These are phyloP conservation scores for Hondaea fermentalgiana DNA, from an alignment of 108 stramenopile species.

Conservation along the genomic window DNA sequence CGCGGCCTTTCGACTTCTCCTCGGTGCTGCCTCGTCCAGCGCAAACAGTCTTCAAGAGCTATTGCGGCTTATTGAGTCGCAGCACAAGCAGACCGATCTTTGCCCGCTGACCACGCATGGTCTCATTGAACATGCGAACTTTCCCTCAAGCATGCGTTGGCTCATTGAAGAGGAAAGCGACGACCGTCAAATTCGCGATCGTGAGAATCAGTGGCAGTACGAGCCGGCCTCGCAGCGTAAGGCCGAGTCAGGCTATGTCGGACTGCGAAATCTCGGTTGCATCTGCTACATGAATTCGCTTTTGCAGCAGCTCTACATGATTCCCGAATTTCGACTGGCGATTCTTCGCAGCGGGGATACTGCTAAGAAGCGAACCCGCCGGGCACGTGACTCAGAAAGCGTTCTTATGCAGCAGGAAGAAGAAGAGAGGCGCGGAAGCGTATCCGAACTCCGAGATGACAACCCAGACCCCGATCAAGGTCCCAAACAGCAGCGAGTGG, in stretches of 20 bases:
- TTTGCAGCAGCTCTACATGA: conserved; percentile 45
- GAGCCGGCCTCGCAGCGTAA: conserved; percentile 11
- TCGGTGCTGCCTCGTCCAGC: neutral
- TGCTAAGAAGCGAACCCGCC: neutral
- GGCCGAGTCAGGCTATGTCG: conserved; percentile 39
- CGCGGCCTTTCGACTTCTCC: neutral
- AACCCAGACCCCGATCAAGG: no score
- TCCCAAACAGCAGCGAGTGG: no score
- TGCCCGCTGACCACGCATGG: neutral
- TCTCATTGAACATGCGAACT: neutral
- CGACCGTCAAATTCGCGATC: neutral
- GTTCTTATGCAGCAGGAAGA: neutral
- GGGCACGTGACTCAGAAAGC: neutral
- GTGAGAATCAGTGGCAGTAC: neutral
- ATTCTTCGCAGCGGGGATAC: neutral
- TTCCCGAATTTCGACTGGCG: conserved; percentile 9
- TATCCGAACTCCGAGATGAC: no score
- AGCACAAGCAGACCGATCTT: neutral
- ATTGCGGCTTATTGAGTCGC: neutral
- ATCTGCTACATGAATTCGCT: conserved; percentile 62
- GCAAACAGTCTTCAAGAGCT: neutral
- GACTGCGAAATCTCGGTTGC: conserved; percentile 52
- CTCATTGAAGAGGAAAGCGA: neutral
- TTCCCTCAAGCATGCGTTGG: neutral
- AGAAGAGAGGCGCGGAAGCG: neutral